Evolutionary conservation across 2,329 filamentous ascomycete genomes (phyloP), one percentile per base, ranked within the genome.

Genomic region (Fusarium setosum): DNA sequence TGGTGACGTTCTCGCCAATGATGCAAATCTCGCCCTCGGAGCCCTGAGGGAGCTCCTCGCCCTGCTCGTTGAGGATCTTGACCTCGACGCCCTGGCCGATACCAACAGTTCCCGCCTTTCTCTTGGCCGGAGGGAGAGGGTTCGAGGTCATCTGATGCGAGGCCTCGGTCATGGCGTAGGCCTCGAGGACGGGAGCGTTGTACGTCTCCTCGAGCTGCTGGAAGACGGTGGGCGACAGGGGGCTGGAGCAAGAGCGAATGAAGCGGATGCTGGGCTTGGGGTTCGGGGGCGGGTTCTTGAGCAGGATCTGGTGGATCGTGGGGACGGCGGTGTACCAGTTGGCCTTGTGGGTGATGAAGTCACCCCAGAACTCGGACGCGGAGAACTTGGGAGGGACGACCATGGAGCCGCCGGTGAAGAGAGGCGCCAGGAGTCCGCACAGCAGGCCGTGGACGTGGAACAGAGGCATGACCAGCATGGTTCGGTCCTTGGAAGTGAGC

Each of bases 241-340:
- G 92, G 18, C 91, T 94, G 11, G 92, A 95, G 81, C 93, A 96
- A 13, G 92, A 96, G 67, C 93, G 88, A 73, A 97, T 94, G 80
- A 96, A 96, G 68, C 93, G 88, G 73, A 97, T 96, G 15, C 84
- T 76, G 3, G 92, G 92, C 56, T 89, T 83, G 1, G 90, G 90
- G 55, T 75, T 85, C 5, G 92, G 93, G 4, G 86, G 76, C 7
- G 91, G 88, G 68, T 86, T 89, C 79, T 91, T 92, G 59, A 97
- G 87, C 5, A 97, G 84, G 72, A 97, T 95, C 74, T 96, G 93
- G 77, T 96, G 93, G 75, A 97, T 96, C 1, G 93, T 96, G 1
- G 93, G 93, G n/a, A 96, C 93, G 1, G 93, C 93, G 0, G 93
- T 96, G 80, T 96, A 97, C 93, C 93, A 97, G 76, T 93, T 97